Evolutionary conservation across 2,329 filamentous ascomycete genomes (phyloP), one percentile per base, ranked within the genome.

Genomic region (Paraphaeosphaeria sporulosa): DNA sequence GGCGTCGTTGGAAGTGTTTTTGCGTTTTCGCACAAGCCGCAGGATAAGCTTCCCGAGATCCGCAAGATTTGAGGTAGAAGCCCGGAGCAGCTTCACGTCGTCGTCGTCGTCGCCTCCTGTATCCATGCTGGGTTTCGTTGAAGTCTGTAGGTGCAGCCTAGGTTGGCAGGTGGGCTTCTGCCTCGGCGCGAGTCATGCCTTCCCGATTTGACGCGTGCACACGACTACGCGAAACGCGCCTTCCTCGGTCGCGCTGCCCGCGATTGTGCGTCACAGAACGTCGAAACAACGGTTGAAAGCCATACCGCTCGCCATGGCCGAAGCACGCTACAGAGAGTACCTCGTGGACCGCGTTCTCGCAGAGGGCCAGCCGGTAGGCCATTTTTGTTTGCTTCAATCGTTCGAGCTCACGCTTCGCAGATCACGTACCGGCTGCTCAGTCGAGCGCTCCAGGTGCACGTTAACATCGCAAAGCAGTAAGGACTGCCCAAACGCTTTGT

Each of bases 381-480:
- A 38, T 19, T 6, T 17, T 2, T 23, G 21, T 53, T 38, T 27
- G 19, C 40, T 36, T 30, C 23, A 12, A 13, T 25, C 43, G 21
- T 55, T 42, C 25, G 21, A 61, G 48, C 62, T 61, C 58, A 75
- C 46, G 63, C 7, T 51, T 43, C 27, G 42, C 71, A 96, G 93
- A 85, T 97, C 71, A 96, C 92, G 53, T 98, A 97, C 82, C 90
- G 93, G 53, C 83, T 90, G 51, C 81, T 99, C 63, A 95, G 93
- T 78, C 87, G 94, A 71, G 90, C 89, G 42, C 80, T 97, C 56
- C 90, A 93, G 71, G 85, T 97, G 47, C 91, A 97, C 76, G 90
- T 91, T 76, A 95, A 96, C 74, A 83, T 86, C 46, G 95, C 95
- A 13, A 99, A 99, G 79, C 89, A 94, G 94, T 96, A 81, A 66